A percentile compares a stretch with the other conserved stretches of the same genome.
Evolutionary conservation across 192 early-diverging fungal genomes (phyloP).

Genomic region (Podila horticola): DNA sequence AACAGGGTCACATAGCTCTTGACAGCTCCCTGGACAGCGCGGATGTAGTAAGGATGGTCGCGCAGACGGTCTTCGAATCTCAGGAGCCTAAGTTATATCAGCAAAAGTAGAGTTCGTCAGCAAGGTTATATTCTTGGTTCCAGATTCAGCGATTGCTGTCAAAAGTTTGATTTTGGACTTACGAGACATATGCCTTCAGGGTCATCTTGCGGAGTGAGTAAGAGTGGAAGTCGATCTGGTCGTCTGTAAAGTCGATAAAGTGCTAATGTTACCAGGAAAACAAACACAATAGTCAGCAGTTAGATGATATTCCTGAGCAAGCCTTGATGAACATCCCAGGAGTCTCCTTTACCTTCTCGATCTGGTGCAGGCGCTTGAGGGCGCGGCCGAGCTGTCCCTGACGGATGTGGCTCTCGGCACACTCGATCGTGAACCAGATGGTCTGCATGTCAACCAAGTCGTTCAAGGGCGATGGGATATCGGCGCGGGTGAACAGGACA

Average conservation of each 20-base stretch:
- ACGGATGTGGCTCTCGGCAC: slow-evolving; percentile 76
- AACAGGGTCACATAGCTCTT: slow-evolving; percentile 47
- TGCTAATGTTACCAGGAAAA: slow-evolving; percentile 50
- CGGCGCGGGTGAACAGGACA: slow-evolving; percentile 82
- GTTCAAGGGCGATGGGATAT: slow-evolving; percentile 70
- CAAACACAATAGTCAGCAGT: slow-evolving; percentile 2
- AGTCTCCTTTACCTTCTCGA: slow-evolving; percentile 65
- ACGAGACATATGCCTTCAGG: slow-evolving; percentile 86
- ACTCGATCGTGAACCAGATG: slow-evolving; percentile 88
- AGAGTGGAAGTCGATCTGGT: slow-evolving; percentile 96
- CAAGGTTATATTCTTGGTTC: neutral
- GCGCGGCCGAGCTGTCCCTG: slow-evolving; percentile 80
- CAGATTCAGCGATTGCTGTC: neutral
- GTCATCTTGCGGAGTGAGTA: slow-evolving; percentile 93
- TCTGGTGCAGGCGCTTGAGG: slow-evolving; percentile 88
- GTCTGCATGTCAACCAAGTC: slow-evolving; percentile 94
- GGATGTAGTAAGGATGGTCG: slow-evolving; percentile 74
- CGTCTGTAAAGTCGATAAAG: slow-evolving; percentile 88
- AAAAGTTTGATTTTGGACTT: slow-evolving; percentile 6
- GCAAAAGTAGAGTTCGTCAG: neutral
- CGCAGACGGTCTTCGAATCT: slow-evolving; percentile 82
- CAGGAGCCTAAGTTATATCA: slow-evolving; percentile 63
- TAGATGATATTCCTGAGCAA: neutral
- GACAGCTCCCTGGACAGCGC: slow-evolving; percentile 80
- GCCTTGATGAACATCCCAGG: neutral